Evolutionary conservation across 805 yeast genomes (phyloP), one percentile per base, ranked within the genome.

Genomic region (Hanseniaspora guilliermondii): DNA sequence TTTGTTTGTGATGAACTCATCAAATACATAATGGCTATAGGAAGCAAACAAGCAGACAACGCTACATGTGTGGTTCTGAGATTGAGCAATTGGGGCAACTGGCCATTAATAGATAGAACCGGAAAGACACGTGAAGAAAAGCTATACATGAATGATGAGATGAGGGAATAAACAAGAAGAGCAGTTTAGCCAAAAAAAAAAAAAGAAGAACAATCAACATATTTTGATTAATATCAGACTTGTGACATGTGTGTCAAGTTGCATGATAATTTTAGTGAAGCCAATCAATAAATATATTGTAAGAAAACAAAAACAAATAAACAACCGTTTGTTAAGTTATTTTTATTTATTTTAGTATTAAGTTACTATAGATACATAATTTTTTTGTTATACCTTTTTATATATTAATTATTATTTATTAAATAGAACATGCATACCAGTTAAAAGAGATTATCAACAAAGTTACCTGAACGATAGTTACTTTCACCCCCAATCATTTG

Each of bases 11-110:
- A 78, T 57, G 97, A 89, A 64, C 85, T 93, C 19, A 79, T 91
- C 12, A 76, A 81, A 61, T 93, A 82, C 65, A 83, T 88, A 11
- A 88, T 84, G 64, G 85, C 85, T 41, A 76, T 89, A 8, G 95
- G 95, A 14, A 93, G 95, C 2, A 65, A 57, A 56, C 62, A 64
- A 32, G 88, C 86, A 62, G 98, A 93, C 66, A 93, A 93, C 68
- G 95, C 97, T n/a, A 87, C 97, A 2, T 87, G 96, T 65, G 63
- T 84, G 58, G 85, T 93, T 4, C 68, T 91, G 11, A 72, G 94
- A 56, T 70, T 93, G 55, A 75, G 77, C 36, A 96, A 96, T 9
- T 93, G 98, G 98, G 96, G 96, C 6, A 76, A 80, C 54, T 93
- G 98, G 97, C 91, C 93, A 7, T 68, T 76, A 55, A 63, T 73